A percentile compares a stretch with the other conserved stretches of the same genome.
phyloP scores from a whole-genome alignment of 2,329 filamentous ascomycete genomes.

The Zymoseptoria passerinii region DNA sequence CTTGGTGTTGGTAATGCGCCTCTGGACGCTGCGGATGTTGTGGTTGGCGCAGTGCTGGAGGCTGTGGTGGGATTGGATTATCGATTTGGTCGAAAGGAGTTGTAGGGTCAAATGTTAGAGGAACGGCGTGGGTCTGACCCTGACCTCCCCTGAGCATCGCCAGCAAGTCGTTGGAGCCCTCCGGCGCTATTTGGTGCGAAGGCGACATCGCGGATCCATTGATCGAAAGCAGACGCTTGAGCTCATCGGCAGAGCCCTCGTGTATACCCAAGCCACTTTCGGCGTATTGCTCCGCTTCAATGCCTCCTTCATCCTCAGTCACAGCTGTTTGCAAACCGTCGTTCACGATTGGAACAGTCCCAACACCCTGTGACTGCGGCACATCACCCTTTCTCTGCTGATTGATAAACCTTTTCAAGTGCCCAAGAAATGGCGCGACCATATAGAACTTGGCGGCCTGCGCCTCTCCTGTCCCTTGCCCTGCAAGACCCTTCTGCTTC shows the following conservation, averaged over 20 bases:
- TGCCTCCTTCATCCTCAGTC: slow-evolving; percentile 16
- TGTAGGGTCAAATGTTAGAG: slow-evolving; percentile 21
- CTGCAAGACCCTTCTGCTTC: slow-evolving; percentile 59
- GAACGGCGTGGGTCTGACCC: slow-evolving; percentile 9
- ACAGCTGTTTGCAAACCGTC: slow-evolving; percentile 8
- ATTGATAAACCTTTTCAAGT: slow-evolving; percentile 83
- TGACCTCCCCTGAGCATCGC: slow-evolving; percentile 44
- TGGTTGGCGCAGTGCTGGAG: slow-evolving; percentile 50
- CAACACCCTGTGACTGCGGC: slow-evolving; percentile 4
- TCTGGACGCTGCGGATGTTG: slow-evolving; percentile 40
- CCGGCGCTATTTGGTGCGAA: slow-evolving; percentile 27
- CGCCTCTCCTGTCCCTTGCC: slow-evolving; percentile 47
- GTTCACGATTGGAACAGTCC: slow-evolving; percentile 7
- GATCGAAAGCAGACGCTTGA: slow-evolving; percentile 45
- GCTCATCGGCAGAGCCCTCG: slow-evolving; percentile 30
- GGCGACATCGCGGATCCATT: slow-evolving; percentile 30
- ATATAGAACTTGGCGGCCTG: slow-evolving; percentile 92
- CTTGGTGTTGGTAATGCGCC: slow-evolving; percentile 42
- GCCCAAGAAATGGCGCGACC: slow-evolving; percentile 85
- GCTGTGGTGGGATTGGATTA: slow-evolving; percentile 36
- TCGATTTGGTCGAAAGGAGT: slow-evolving; percentile 47
- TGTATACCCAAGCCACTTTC: slow-evolving; percentile 8
- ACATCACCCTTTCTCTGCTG: slow-evolving; percentile 67
- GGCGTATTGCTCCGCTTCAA: slow-evolving; percentile 7
- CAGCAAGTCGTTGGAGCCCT: slow-evolving; percentile 44